Conservation (phyloP, 2,329 filamentous ascomycete genomes). For the Sporothrix globosa region DNA sequence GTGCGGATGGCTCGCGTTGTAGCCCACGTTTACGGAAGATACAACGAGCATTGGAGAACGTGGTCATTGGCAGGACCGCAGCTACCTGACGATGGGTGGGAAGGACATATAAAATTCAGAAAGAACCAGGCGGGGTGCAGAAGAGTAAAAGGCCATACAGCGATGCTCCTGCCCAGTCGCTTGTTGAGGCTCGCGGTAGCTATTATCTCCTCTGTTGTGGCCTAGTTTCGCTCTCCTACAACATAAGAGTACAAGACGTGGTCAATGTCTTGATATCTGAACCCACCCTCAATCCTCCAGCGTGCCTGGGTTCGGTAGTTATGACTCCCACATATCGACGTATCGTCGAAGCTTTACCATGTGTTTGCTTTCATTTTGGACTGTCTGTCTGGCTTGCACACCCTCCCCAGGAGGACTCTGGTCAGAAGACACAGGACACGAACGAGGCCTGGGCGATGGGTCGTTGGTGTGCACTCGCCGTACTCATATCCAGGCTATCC, state of each 20-base stretch:
- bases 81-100: not conserved
- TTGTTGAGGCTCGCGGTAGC: conserved; percentile 10
- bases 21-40: conserved; percentile 6
- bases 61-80: conserved; percentile 9
- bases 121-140: not conserved
- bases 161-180: not conserved
- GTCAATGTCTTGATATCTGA: conserved; percentile 24
- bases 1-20: conserved; percentile 31
- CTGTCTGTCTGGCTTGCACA: conserved; percentile 29
- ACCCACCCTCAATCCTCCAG: conserved; percentile 18
- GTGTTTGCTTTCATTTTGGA: not conserved
- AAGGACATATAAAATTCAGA: not conserved
- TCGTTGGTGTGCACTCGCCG: not conserved
- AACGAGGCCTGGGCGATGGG: not conserved
- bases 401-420: conserved; percentile 4
- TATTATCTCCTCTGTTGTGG: not conserved
- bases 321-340: conserved; percentile 11
- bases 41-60: conserved; percentile 1
- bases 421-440: conserved; percentile 30
- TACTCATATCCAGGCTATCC: not conserved
- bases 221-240: not conserved
- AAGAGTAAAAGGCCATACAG: not conserved
- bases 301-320: not conserved
- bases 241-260: conserved; percentile 22
- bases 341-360: not conserved